A percentile compares a stretch with the other conserved stretches of the same genome.
phyloP scores from a whole-genome alignment of 2,329 filamentous ascomycete genomes.

The Pseudogymnoascus pannorum region DNA sequence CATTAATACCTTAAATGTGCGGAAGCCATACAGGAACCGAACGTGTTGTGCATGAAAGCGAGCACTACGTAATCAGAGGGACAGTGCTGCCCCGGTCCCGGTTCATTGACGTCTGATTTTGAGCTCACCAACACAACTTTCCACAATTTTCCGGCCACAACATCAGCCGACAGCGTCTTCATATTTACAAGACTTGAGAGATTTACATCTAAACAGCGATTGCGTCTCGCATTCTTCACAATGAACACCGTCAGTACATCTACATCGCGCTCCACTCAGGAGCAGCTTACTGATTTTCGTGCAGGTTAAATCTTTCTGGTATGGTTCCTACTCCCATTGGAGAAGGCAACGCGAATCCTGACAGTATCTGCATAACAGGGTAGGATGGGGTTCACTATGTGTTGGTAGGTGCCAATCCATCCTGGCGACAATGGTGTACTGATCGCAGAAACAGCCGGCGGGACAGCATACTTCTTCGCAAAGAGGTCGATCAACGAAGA shows the following conservation, averaged over 20 bases:
- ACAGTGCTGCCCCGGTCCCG: neutral
- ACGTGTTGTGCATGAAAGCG: neutral
- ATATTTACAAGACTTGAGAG: neutral
- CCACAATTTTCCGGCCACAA: neutral
- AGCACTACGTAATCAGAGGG: conserved; percentile 1
- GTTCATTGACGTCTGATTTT: conserved; percentile 3
- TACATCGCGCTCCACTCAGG: neutral
- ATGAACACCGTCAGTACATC: conserved; percentile 49
- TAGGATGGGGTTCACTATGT: conserved; percentile 87
- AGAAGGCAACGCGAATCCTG: conserved; percentile 15
- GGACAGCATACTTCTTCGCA: conserved; percentile 89
- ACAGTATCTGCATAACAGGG: conserved; percentile 43
- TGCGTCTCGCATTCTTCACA: conserved; percentile 18
- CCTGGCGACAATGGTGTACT: conserved; percentile 9
- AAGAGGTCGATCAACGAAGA: conserved; percentile 93
- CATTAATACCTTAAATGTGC: conserved; percentile 9
- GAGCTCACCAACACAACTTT: neutral
- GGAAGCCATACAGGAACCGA: conserved; percentile 7
- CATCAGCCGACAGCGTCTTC: neutral
- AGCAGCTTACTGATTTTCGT: conserved; percentile 15
- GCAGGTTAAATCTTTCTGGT: conserved; percentile 64
- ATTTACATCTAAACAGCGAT: neutral
- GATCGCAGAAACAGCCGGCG: conserved; percentile 56
- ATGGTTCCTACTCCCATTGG: conserved; percentile 24
- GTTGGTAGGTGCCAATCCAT: conserved; percentile 51